Evolutionary conservation across 2,329 filamentous ascomycete species (phyloP), one percentile per base, ranked within the genome.

Genomic region (Rhynchosporium secalis): DNA sequence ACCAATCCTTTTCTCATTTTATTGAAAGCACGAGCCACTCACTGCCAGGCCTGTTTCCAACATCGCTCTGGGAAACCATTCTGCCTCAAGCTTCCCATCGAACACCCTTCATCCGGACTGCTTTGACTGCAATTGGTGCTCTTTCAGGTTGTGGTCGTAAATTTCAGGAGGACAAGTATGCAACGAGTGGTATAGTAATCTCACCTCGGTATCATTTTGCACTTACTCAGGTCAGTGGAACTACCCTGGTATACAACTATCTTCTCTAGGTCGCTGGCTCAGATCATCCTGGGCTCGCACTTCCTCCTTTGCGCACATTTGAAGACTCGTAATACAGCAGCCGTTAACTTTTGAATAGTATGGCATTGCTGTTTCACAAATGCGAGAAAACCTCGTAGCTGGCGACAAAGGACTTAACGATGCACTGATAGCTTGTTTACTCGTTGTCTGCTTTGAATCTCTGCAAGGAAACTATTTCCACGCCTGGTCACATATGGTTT

Each of bases 371-470:
- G 20, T 57, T 29, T 10, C 36, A 9, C 55, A 49, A 13, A 62
- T 62, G 60, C 51, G 52, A 29, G 28, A 51, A 40, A 33, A 43
- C 31, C 38, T 62, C 9, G 46, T 38, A 33, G 36, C 36, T 31
- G 55, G 60, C 8, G 36, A 61, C 9, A 46, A 52, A 46, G 31
- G 57, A 12, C 26, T 63, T 0, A 45, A 63, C 7, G 61, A 41
- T 28, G 48, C 47, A 9, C 52, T 67, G 9, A 51, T 67, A 20
- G 57, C 57, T 3, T 67, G 65, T 36, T 33, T 67, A 1, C 58
- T 67, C 8, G 57, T 65, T 4, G 51, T 63, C 1, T 65, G 62
- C 26, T 65, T 67, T 41, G 65, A 67, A 28, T 49, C 38, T 26
- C 15, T 63, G 31, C 57, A 61, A 20, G 60, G 65, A 8, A 65